Evolutionary conservation across 495 filamentous ascomycete species (phyloP).

Genomic region (Mycothermus thermophilus): DNA sequence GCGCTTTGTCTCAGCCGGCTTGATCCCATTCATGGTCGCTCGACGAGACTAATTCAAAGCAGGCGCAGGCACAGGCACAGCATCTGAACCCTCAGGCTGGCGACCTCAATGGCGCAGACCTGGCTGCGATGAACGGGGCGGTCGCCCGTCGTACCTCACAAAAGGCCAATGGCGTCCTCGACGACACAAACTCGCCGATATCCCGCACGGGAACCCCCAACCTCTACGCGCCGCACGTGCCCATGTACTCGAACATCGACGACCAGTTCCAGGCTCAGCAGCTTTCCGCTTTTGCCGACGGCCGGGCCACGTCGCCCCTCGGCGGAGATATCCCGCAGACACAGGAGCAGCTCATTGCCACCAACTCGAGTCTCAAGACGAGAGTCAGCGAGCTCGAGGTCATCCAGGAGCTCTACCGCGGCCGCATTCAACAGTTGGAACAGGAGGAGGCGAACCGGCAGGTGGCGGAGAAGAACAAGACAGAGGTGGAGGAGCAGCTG

Average conservation of each 20-base stretch:
- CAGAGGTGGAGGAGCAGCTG: slow-evolving; percentile 22
- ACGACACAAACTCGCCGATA: slow-evolving; percentile 72
- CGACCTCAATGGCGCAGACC: slow-evolving; percentile 47
- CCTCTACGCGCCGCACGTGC: slow-evolving; percentile 45
- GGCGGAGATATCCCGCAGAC: slow-evolving; percentile 62
- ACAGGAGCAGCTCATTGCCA: slow-evolving; percentile 61
- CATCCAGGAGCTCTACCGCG: slow-evolving; percentile 85
- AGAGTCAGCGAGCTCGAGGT: slow-evolving; percentile 88
- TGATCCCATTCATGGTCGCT: too few species aligned
- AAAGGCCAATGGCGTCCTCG: slow-evolving; percentile 58
- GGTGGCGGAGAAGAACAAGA: slow-evolving; percentile 44
- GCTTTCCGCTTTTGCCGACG: slow-evolving; percentile 34
- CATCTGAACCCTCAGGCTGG: slow-evolving; percentile 36
- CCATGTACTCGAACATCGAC: slow-evolving; percentile 54
- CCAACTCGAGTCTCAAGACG: slow-evolving; percentile 74
- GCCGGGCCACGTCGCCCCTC: slow-evolving; percentile 50
- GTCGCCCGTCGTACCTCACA: slow-evolving; percentile 50
- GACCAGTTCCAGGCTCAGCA: slow-evolving; percentile 43
- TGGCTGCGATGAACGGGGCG: slow-evolving; percentile 21
- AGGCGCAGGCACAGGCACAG: slow-evolving; percentile 4
- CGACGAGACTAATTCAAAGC: too few species aligned
- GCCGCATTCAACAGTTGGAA: slow-evolving; percentile 78
- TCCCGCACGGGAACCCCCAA: slow-evolving; percentile 77
- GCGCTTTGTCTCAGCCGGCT: slow-evolving; percentile 1
- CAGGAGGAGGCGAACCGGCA: slow-evolving; percentile 47